These are phyloP conservation scores for Corylus heterophylla DNA, from an alignment of 306 rosid species.

Conservation along the genomic window DNA sequence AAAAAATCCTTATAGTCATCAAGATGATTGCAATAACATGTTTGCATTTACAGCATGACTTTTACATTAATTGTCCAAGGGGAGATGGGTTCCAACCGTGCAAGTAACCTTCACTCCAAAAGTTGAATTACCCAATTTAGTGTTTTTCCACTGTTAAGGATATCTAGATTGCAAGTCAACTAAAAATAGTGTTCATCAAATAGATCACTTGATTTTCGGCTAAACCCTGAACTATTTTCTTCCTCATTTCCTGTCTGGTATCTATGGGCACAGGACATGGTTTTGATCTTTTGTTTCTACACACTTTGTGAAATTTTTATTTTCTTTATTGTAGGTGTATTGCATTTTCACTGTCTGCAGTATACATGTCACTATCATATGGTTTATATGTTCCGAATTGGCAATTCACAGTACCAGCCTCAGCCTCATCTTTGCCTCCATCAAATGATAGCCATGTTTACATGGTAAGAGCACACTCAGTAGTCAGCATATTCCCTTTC, in stretches of 20 bases:
- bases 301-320: not conserved
- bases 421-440: conserved; percentile 42
- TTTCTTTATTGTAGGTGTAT: conserved; percentile 55
- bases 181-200: not conserved
- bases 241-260: not conserved
- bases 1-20: not conserved
- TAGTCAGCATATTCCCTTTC: not conserved
- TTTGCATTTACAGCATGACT: not conserved
- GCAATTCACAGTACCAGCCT: conserved; percentile 53
- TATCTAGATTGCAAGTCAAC: not conserved
- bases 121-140: not conserved
- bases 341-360: conserved; percentile 51
- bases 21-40: not conserved
- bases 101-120: not conserved
- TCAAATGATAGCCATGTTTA: conserved; percentile 42
- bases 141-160: not conserved
- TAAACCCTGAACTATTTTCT: not conserved
- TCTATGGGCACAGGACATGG: not conserved
- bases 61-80: not conserved
- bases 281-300: not conserved
- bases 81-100: not conserved
- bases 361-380: conserved; percentile 62
- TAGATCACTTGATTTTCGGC: conserved; percentile 13
- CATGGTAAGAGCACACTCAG: conserved; percentile 47
- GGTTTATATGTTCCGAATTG: conserved; percentile 92